Evolutionary conservation across 1,284 basidiomycete genomes (phyloP).

Genomic region (Leccinum subatratum): DNA sequence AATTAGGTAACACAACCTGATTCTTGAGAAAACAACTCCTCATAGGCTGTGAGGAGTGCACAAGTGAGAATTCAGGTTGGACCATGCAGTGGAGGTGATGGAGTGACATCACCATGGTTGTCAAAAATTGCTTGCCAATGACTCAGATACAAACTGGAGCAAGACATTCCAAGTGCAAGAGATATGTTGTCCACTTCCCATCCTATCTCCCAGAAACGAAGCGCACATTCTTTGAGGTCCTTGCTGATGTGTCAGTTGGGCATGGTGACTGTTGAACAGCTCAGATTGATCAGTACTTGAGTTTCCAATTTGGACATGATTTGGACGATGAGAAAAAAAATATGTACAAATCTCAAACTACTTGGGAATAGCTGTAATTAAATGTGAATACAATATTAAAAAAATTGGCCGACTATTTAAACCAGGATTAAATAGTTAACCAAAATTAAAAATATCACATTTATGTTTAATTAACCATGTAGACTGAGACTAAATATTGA

Average conservation of each 20-base stretch:
- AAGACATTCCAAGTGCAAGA: background rate
- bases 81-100: background rate
- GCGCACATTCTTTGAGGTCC: background rate
- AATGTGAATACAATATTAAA: too few relatives aligned
- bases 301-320: background rate
- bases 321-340: background rate
- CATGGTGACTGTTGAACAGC: background rate
- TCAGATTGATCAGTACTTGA: too few relatives aligned
- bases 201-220: background rate
- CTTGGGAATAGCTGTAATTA: too few relatives aligned
- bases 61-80: background rate
- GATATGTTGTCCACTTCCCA: background rate
- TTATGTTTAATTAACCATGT: too few relatives aligned
- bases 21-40: too few relatives aligned
- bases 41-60: background rate
- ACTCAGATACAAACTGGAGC: background rate
- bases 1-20: too few relatives aligned
- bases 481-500: too few relatives aligned
- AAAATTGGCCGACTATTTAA: too few relatives aligned
- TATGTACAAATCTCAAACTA: background rate
- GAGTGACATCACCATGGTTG: background rate
- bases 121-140: background rate
- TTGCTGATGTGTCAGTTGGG: background rate
- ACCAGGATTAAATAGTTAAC: too few relatives aligned
- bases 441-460: too few relatives aligned